A percentile compares a stretch with the other conserved stretches of the same genome.
Evolutionary conservation across 192 early-diverging fungal genomes (phyloP).

Genomic region (Podila horticola): DNA sequence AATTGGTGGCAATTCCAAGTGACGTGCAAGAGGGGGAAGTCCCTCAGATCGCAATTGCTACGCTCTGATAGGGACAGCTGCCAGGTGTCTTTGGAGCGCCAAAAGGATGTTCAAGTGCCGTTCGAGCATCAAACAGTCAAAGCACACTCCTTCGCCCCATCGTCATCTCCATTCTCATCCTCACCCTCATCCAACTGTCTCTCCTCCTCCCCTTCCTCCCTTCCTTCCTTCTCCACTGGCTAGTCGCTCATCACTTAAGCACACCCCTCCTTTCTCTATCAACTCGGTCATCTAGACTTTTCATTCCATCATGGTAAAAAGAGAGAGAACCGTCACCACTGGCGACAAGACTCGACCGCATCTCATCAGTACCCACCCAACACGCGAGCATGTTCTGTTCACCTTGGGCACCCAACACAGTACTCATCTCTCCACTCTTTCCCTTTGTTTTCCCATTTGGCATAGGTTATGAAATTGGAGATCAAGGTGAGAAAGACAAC

Average conservation of each 20-base stretch:
- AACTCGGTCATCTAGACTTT: not conserved
- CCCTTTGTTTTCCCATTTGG: not conserved
- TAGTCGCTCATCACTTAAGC: not conserved
- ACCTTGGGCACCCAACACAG: not conserved
- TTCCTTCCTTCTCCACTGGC: not conserved
- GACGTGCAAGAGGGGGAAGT: too few species aligned
- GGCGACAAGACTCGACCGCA: not conserved
- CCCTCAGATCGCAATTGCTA: too few species aligned
- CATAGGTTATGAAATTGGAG: conserved; percentile 51
- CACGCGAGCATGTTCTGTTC: not conserved
- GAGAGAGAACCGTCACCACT: not conserved
- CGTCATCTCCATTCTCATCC: not conserved
- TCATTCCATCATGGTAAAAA: too few species aligned
- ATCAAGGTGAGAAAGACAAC: conserved; percentile 33
- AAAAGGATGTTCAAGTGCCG: too few species aligned
- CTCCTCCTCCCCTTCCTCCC: not conserved
- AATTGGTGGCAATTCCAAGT: too few species aligned
- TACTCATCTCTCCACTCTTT: conserved; percentile 21
- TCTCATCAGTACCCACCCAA: not conserved
- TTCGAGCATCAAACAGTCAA: too few species aligned
- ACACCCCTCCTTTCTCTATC: not conserved
- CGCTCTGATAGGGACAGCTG: too few species aligned
- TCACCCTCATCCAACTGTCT: not conserved
- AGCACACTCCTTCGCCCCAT: not conserved
- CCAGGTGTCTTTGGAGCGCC: too few species aligned